phyloP scores from a whole-genome alignment of 2,329 filamentous ascomycete species.

The Claviceps sp. region DNA sequence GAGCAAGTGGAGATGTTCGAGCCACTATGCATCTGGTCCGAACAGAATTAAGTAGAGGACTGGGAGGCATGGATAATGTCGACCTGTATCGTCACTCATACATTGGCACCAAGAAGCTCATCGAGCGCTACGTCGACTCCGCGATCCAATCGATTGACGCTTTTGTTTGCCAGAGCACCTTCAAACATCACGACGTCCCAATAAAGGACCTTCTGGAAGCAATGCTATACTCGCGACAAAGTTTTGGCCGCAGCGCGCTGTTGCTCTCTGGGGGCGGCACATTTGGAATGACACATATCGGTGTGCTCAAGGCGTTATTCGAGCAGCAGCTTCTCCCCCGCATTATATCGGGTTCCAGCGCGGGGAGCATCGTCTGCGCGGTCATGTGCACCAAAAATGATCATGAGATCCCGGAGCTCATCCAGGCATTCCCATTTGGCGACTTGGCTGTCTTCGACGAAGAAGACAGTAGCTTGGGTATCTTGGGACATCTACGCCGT shows the following conservation, averaged over 20 bases:
- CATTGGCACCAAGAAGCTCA: constrained; percentile 73
- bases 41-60: constrained; percentile 64
- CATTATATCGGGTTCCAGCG: constrained; percentile 78
- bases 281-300: constrained; percentile 86
- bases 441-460: constrained; percentile 70
- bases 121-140: constrained; percentile 76
- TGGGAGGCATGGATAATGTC: constrained; percentile 76
- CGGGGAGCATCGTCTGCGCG: constrained; percentile 73
- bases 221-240: constrained; percentile 58
- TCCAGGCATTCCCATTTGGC: constrained; percentile 63
- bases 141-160: constrained; percentile 60
- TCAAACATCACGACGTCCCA: constrained; percentile 38
- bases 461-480: constrained; percentile 40
- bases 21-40: constrained; percentile 71
- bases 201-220: constrained; percentile 50
- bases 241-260: constrained; percentile 73
- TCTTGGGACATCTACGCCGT: constrained; percentile 56
- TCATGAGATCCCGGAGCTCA: constrained; percentile 57
- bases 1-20: constrained; percentile 55
- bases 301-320: constrained; percentile 70
- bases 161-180: constrained; percentile 48
- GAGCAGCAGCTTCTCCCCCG: constrained; percentile 63
- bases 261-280: constrained; percentile 77
- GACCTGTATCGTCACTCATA: constrained; percentile 74
- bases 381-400: constrained; percentile 68